Conservation (phyloP, 192 early-diverging fungal genomes). For the Linnemannia hyalina region DNA sequence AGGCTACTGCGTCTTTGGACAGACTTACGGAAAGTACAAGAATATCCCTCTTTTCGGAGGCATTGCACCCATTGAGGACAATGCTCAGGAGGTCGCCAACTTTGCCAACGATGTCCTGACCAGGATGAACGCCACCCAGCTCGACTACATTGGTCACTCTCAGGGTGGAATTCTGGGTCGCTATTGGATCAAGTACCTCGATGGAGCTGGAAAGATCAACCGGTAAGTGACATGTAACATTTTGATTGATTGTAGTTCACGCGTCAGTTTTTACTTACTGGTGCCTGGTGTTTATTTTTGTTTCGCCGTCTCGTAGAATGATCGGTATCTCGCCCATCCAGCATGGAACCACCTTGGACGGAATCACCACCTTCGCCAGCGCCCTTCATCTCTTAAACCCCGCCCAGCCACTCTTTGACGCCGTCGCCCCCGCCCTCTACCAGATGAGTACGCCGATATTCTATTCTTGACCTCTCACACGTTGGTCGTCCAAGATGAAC, state of each 20-base stretch:
- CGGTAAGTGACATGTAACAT: neutral
- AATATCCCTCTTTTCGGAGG: conserved; percentile 29
- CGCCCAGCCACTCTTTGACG: conserved; percentile 26
- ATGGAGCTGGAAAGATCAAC: conserved; percentile 41
- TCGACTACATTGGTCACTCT: conserved; percentile 47
- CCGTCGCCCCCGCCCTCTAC: conserved; percentile 33
- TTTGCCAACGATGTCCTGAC: conserved; percentile 30
- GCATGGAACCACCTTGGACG: conserved; percentile 40
- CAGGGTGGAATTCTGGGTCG: conserved; percentile 45
- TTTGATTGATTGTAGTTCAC: neutral
- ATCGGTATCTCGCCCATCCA: conserved; percentile 39
- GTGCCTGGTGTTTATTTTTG: neutral
- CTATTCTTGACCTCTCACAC: no score
- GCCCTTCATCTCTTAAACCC: conserved; percentile 20
- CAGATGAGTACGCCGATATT: conserved; percentile 26
- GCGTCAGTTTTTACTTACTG: neutral
- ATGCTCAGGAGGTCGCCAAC: conserved; percentile 34
- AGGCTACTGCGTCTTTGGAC: conserved; percentile 48
- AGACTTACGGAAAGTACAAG: conserved; percentile 36
- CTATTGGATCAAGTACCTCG: conserved; percentile 46
- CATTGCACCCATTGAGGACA: conserved; percentile 25
- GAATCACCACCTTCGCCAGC: conserved; percentile 34
- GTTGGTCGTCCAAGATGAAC: neutral
- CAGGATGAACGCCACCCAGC: conserved; percentile 23
- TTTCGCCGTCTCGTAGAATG: conserved; percentile 10